A percentile compares a stretch with the other conserved stretches of the same genome.
Conservation (phyloP, 257 asterid species). For the Solanum tarapatanum region DNA sequence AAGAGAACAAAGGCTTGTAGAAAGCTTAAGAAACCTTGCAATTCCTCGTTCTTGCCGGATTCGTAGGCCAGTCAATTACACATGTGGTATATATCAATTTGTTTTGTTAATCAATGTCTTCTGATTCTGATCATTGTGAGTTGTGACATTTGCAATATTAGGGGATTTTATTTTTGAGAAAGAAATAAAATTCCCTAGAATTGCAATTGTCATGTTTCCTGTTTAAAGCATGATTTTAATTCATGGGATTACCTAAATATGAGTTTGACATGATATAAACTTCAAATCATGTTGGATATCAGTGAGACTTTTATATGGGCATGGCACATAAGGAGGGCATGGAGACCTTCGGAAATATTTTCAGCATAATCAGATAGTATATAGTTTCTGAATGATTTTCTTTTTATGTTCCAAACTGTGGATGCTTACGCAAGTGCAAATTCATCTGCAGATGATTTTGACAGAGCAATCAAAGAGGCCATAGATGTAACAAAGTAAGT, state of each 20-base stretch:
- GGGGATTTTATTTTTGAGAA: neutral
- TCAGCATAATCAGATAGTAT: neutral
- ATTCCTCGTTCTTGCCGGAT: conserved; percentile 52
- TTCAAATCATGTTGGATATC: neutral
- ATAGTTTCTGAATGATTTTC: neutral
- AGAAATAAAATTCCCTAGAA: neutral
- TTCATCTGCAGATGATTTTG: conserved; percentile 57
- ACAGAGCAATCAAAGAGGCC: conserved; percentile 66
- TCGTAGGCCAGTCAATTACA: conserved; percentile 45
- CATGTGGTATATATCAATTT: conserved; percentile 39
- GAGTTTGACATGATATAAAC: neutral
- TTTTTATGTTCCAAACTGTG: neutral
- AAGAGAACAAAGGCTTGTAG: conserved; percentile 28
- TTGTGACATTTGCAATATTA: neutral
- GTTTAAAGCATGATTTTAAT: neutral
- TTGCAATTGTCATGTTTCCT: neutral
- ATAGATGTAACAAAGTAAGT: conserved; percentile 49
- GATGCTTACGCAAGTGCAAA: neutral
- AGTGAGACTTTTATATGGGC: neutral
- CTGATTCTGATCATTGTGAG: neutral
- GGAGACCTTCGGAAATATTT: neutral
- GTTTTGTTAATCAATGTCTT: neutral
- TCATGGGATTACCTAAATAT: neutral
- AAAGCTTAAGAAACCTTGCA: conserved; percentile 27
- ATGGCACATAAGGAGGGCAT: neutral